A percentile compares a stretch with the other conserved stretches of the same genome.
Evolutionary conservation across 805 yeast genomes (phyloP).

Genomic region (Lipomyces sp.): DNA sequence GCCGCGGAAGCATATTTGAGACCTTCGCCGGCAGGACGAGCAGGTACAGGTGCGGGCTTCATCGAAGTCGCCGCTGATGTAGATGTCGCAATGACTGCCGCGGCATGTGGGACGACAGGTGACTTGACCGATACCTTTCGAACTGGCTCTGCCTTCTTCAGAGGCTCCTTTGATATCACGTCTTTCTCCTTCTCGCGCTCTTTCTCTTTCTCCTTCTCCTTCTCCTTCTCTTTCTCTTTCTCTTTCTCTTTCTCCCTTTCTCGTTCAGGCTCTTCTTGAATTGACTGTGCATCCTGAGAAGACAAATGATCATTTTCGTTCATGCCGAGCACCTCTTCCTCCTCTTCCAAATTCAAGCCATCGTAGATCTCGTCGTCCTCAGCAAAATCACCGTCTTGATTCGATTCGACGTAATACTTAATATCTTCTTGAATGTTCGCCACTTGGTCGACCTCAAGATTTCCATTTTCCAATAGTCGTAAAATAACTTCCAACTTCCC

Average conservation of each 20-base stretch:
- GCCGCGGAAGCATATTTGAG: slow-evolving; percentile 46
- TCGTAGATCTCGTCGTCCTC: slow-evolving; percentile 94
- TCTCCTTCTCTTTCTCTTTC: slow-evolving; percentile 6
- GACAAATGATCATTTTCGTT: slow-evolving; percentile 30
- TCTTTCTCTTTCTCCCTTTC: slow-evolving; percentile 27
- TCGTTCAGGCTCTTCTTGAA: slow-evolving; percentile 29
- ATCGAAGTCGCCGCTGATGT: slow-evolving; percentile 12
- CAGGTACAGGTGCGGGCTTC: slow-evolving; percentile 56
- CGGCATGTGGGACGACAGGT: slow-evolving; percentile 28
- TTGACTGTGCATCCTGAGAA: slow-evolving; percentile 19
- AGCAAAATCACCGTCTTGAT: slow-evolving; percentile 87
- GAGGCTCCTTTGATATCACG: slow-evolving; percentile 27
- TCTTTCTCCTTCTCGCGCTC: slow-evolving; percentile 8
- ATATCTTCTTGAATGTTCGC: slow-evolving; percentile 82
- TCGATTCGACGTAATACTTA: slow-evolving; percentile 87
- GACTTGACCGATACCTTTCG: slow-evolving; percentile 20
- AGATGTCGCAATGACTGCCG: slow-evolving; percentile 1
- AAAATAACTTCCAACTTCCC: slow-evolving; percentile 73
- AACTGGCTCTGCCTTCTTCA: slow-evolving; percentile 2
- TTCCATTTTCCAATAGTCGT: slow-evolving; percentile 74
- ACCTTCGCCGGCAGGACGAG: slow-evolving; percentile 49
- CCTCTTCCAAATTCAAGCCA: slow-evolving; percentile 65
- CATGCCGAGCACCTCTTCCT: slow-evolving; percentile 45
- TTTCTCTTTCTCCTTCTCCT: slow-evolving; percentile 14
- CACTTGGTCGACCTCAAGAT: slow-evolving; percentile 70